Conservation (phyloP, 805 yeast genomes). For the Sugiyamaella marilandica region DNA sequence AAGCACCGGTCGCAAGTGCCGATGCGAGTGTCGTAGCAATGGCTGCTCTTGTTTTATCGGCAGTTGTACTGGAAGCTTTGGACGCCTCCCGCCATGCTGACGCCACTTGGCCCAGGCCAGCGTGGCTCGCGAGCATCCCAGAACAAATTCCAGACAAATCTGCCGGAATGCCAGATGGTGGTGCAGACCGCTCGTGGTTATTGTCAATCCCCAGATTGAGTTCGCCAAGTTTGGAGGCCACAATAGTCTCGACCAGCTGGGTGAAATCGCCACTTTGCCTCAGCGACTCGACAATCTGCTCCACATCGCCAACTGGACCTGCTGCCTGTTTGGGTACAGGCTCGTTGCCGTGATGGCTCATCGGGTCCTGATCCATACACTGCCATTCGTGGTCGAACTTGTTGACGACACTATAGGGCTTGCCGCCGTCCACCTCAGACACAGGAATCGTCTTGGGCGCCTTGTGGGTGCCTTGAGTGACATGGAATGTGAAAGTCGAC, state of each 20-base stretch:
- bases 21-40: background rate
- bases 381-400: conserved; percentile 1
- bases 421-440: background rate
- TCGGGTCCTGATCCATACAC: background rate
- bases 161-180: background rate
- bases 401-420: background rate
- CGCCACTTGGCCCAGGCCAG: background rate
- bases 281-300: background rate
- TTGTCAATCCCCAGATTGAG: background rate
- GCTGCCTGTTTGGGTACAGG: background rate
- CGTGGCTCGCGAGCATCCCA: background rate
- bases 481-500: conserved; percentile 2
- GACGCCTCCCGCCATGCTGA: background rate
- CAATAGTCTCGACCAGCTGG: background rate
- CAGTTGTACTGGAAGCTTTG: background rate
- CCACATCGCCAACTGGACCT: background rate
- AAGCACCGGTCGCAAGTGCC: background rate
- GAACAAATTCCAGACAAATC: too few species aligned
- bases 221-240: background rate
- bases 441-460: background rate
- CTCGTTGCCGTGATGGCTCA: background rate
- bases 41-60: background rate
- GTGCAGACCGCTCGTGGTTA: background rate
- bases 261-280: background rate
- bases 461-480: background rate